Percentiles rank a stretch among this genome's conserved stretches.
phyloP scores from a whole-genome alignment of 805 yeast genomes.

The Lipomyces mesembrius region DNA sequence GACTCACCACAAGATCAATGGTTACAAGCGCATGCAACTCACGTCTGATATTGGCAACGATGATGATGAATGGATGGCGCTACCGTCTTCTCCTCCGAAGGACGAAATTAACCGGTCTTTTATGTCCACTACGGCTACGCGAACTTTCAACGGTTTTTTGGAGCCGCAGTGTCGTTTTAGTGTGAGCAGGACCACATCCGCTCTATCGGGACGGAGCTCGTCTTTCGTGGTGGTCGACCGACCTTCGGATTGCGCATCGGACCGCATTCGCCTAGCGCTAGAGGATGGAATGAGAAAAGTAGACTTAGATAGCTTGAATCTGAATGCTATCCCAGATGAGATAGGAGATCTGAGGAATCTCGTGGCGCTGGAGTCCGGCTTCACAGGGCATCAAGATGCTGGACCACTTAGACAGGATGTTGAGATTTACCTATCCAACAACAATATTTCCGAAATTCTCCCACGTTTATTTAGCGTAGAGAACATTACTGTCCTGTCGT shows the following conservation, averaged over 20 bases:
- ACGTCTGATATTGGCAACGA: conserved; percentile 15
- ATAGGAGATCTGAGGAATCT: conserved; percentile 45
- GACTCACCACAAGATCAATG: not conserved
- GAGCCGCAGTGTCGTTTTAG: not conserved
- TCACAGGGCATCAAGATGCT: conserved; percentile 20
- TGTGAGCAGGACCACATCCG: conserved; percentile 19
- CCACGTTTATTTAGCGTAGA: conserved; percentile 43
- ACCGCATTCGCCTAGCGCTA: conserved; percentile 32
- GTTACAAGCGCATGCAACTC: conserved; percentile 18
- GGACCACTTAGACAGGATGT: conserved; percentile 41
- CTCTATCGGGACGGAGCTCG: conserved; percentile 18
- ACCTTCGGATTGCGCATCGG: conserved; percentile 18
- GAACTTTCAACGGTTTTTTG: not conserved
- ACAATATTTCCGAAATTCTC: conserved; percentile 42
- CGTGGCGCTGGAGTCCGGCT: conserved; percentile 30
- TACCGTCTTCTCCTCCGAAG: conserved; percentile 35
- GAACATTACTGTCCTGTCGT: conserved; percentile 45
- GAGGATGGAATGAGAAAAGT: conserved; percentile 35
- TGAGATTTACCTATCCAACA: conserved; percentile 43
- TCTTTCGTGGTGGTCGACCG: conserved; percentile 14
- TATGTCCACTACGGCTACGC: too few relatives aligned
- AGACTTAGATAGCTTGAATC: conserved; percentile 36
- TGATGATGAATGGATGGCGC: conserved; percentile 23
- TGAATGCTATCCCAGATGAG: conserved; percentile 45
- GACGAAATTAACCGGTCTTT: conserved; percentile 21